Conservation (phyloP, 768 basidiomycete genomes). For the Leccinellum albellum region DNA sequence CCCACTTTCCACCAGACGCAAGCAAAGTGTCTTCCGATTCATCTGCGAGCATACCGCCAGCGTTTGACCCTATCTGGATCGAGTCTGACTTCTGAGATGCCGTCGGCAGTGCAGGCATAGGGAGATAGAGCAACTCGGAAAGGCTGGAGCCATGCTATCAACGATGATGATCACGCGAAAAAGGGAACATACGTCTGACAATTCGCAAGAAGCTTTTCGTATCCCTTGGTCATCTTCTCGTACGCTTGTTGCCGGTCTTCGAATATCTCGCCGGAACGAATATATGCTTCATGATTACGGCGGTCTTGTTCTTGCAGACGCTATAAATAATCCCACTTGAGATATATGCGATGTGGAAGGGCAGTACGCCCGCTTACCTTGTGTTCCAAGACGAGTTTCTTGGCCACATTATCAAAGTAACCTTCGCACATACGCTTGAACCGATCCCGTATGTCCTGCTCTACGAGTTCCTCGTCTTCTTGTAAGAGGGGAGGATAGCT, state of each 20-base stretch:
- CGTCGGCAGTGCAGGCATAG: conserved; percentile 81
- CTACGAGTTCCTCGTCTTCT: conserved; percentile 74
- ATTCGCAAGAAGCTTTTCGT: conserved; percentile 85
- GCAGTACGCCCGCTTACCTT: conserved; percentile 49
- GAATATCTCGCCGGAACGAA: conserved; percentile 98
- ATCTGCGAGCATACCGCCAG: conserved; percentile 41
- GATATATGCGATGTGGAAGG: background rate
- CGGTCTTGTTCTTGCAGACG: conserved; percentile 95
- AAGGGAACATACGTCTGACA: conserved; percentile 72
- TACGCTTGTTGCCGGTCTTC: conserved; percentile 98
- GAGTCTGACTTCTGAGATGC: conserved; percentile 78
- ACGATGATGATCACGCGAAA: background rate
- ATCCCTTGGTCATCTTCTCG: conserved; percentile 96
- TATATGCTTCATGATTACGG: conserved; percentile 97
- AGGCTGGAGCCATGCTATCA: conserved; percentile 46
- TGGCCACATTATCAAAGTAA: conserved; percentile 88
- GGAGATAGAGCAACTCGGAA: conserved; percentile 84
- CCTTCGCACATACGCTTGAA: conserved; percentile 92
- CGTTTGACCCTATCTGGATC: conserved; percentile 64
- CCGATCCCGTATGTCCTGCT: conserved; percentile 80
- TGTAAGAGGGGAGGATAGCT: conserved; percentile 39
- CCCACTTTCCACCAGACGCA: conserved; percentile 83
- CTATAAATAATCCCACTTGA: conserved; percentile 38
- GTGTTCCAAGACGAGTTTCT: conserved; percentile 89
- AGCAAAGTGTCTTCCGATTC: conserved; percentile 54